Percentiles rank a stretch among this genome's conserved stretches.
Evolutionary conservation across 2,329 filamentous ascomycete species (phyloP).

Genomic region (Hymenoscyphus scutula): DNA sequence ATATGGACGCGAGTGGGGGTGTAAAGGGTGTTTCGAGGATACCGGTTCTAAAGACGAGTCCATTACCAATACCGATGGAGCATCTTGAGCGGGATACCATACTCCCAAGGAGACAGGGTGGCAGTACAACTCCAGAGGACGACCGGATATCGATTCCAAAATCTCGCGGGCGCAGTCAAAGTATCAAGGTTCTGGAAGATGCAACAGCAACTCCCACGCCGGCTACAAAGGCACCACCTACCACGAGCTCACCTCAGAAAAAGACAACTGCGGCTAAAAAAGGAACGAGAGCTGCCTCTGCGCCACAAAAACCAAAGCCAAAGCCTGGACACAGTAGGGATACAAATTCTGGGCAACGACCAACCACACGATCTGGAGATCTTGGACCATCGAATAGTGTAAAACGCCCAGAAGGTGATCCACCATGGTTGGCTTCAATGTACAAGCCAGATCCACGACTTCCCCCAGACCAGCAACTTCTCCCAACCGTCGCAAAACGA

Average conservation of each 20-base stretch:
- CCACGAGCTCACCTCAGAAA: constrained; percentile 58
- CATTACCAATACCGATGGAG: constrained; percentile 69
- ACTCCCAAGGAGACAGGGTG: constrained; percentile 58
- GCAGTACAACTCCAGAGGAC: constrained; percentile 52
- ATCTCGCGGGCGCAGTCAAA: constrained; percentile 68
- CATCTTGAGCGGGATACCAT: constrained; percentile 73
- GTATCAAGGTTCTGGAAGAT: constrained; percentile 57
- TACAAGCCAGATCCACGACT: constrained; percentile 94
- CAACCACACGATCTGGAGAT: constrained; percentile 60
- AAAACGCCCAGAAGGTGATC: constrained; percentile 82
- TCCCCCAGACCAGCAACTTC: constrained; percentile 90
- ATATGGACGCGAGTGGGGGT: constrained; percentile 50
- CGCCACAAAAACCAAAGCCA: constrained; percentile 53
- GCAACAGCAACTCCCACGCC: constrained; percentile 41
- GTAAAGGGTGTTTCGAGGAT: constrained; percentile 74
- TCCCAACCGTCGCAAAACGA: constrained; percentile 88
- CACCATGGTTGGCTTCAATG: constrained; percentile 90
- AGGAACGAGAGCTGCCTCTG: constrained; percentile 35
- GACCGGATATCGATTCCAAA: constrained; percentile 59
- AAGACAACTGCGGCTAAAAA: constrained; percentile 28
- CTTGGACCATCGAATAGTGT: constrained; percentile 42
- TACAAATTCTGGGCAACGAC: constrained; percentile 51
- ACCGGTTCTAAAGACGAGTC: constrained; percentile 78
- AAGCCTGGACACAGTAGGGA: constrained; percentile 54
- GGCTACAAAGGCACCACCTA: constrained; percentile 34